A percentile compares a stretch with the other conserved stretches of the same genome.
Evolutionary conservation across 148 eudicot species (phyloP).

Genomic region (Diospyros kaki): DNA sequence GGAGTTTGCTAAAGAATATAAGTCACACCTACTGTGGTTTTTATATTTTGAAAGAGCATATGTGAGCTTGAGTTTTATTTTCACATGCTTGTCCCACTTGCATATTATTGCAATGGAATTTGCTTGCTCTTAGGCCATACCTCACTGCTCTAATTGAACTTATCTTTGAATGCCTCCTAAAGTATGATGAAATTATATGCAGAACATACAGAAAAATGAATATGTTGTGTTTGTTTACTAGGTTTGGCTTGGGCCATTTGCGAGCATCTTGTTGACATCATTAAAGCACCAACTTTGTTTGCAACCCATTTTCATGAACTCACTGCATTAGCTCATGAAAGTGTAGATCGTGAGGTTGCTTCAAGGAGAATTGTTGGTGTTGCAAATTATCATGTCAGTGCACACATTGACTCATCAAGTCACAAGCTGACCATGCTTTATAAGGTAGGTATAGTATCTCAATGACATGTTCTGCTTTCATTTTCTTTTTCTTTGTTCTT

Average conservation of each 20-base stretch:
- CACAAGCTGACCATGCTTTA: constrained; percentile 96
- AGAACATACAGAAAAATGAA: background rate
- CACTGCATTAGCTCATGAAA: constrained; percentile 79
- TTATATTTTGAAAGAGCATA: background rate
- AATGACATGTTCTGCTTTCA: constrained; percentile 6
- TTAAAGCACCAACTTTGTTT: constrained; percentile 93
- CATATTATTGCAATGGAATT: background rate
- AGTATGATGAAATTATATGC: background rate
- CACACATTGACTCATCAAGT: constrained; percentile 89
- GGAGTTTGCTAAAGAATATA: background rate
- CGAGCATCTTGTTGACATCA: constrained; percentile 87
- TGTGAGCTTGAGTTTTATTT: background rate
- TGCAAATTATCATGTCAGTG: constrained; percentile 93
- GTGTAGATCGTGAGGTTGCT: constrained; percentile 33
- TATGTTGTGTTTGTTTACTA: constrained; percentile 24
- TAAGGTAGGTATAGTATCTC: constrained; percentile 48
- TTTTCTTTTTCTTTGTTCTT: background rate
- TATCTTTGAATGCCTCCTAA: background rate
- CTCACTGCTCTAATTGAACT: background rate
- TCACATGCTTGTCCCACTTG: background rate
- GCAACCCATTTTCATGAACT: constrained; percentile 99
- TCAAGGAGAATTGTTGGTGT: constrained; percentile 54
- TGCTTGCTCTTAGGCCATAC: background rate
- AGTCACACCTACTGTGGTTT: background rate
- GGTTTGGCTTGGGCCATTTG: constrained; percentile 99